Conservation (phyloP, 2,329 filamentous ascomycete genomes). For the Fusarium miscanthi region DNA sequence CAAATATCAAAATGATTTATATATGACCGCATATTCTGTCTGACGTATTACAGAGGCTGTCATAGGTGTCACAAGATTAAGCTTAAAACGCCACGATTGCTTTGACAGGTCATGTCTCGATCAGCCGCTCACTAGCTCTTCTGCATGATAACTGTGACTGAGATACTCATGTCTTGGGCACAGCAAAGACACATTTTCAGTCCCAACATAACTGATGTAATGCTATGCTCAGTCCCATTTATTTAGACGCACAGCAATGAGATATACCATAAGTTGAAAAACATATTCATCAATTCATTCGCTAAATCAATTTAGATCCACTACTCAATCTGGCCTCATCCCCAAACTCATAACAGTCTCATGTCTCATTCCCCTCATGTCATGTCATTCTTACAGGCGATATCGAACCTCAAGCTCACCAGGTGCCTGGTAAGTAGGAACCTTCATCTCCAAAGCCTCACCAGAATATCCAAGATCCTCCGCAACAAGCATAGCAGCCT, state of each 20-base stretch:
- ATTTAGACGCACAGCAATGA: too few relatives aligned
- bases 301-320: conserved; percentile 17
- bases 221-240: too few relatives aligned
- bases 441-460: conserved; percentile 80
- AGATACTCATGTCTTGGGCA: too few relatives aligned
- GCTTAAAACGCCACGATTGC: neutral
- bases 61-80: neutral
- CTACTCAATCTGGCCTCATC: conserved; percentile 11
- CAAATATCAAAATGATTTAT: neutral
- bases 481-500: conserved; percentile 70
- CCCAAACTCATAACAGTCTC: neutral
- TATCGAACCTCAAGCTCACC: conserved; percentile 56
- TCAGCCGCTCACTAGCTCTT: neutral
- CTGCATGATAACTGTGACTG: too few relatives aligned
- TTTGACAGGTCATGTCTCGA: neutral
- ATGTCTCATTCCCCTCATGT: neutral
- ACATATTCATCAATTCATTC: conserved; percentile 1
- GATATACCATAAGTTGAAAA: neutral
- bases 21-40: accelerated
- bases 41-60: neutral
- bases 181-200: too few relatives aligned
- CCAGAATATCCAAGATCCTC: conserved; percentile 82
- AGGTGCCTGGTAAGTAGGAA: conserved; percentile 70
- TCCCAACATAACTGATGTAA: too few relatives aligned
- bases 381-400: conserved; percentile 51